These are phyloP conservation scores for Globisporangium iwayamae DNA, from an alignment of 352 stramenopile genomes.

Conservation along the genomic window DNA sequence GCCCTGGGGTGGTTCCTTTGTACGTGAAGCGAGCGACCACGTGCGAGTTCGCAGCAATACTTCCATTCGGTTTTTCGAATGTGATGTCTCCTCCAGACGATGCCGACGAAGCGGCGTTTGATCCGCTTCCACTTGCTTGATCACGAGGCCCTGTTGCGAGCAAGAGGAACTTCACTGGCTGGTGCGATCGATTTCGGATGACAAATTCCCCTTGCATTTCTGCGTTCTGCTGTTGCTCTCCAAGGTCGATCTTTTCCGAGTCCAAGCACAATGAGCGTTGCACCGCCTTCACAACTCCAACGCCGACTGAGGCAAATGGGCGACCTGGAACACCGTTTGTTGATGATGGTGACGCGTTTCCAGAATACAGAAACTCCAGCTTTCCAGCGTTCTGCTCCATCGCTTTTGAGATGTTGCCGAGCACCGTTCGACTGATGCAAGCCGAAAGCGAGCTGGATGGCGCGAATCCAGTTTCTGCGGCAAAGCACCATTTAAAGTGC, in stretches of 20 bases:
- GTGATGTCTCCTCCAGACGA: constrained; percentile 54
- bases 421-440: constrained; percentile 59
- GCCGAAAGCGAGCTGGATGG: constrained; percentile 60
- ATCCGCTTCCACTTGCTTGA: constrained; percentile 18
- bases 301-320: constrained; percentile 34
- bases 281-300: constrained; percentile 64
- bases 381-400: constrained; percentile 50
- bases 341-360: constrained; percentile 12
- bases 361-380: constrained; percentile 44
- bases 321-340: constrained; percentile 10
- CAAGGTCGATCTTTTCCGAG: constrained; percentile 64
- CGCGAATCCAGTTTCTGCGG: constrained; percentile 55
- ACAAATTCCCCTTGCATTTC: constrained; percentile 59
- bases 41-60: constrained; percentile 46
- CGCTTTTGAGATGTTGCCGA: constrained; percentile 56
- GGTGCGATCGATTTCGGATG: constrained; percentile 63
- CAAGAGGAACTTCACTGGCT: constrained; percentile 72
- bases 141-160: constrained; percentile 45
- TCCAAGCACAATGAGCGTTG: constrained; percentile 71
- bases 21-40: constrained; percentile 66
- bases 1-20: constrained; percentile 53
- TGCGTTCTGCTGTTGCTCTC: constrained; percentile 68
- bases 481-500: constrained; percentile 67
- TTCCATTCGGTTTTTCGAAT: constrained; percentile 74
- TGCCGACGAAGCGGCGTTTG: constrained; percentile 16